Evolutionary conservation across 106 monocot species (phyloP).

Genomic region (Dioscorea zingiberensis): DNA sequence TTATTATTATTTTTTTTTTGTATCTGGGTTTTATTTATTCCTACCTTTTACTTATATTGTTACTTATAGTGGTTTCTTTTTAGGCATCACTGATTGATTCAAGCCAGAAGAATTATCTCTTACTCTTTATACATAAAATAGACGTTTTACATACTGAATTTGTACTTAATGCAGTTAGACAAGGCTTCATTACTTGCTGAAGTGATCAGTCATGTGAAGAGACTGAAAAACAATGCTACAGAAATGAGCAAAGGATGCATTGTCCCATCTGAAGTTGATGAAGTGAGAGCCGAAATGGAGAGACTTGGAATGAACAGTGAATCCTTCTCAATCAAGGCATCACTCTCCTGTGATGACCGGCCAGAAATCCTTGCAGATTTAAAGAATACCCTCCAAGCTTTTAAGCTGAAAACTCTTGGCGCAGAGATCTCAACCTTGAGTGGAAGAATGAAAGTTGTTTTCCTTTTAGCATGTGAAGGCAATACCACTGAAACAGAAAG

Average conservation of each 20-base stretch:
- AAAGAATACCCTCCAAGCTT: conserved; percentile 35
- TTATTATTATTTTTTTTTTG: too few species aligned
- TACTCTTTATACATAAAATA: too few species aligned
- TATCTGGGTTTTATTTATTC: too few species aligned
- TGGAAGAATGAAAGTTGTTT: conserved; percentile 57
- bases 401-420: conserved; percentile 35
- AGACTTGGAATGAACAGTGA: conserved; percentile 14
- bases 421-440: conserved; percentile 73
- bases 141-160: neutral
- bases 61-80: too few species aligned
- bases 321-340: conserved; percentile 39
- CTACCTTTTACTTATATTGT: too few species aligned
- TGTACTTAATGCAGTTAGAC: conserved; percentile 58
- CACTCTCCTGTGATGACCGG: conserved; percentile 70
- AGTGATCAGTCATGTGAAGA: conserved; percentile 63
- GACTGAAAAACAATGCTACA: conserved; percentile 41
- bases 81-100: too few species aligned
- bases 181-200: conserved; percentile 76
- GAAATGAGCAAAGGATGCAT: conserved; percentile 35
- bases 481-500: conserved; percentile 11
- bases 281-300: conserved; percentile 45
- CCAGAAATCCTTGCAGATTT: conserved; percentile 68
- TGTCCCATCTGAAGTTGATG: conserved; percentile 61
- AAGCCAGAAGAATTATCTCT: neutral
- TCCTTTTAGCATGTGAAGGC: conserved; percentile 37